Percentiles rank a stretch among this genome's conserved stretches.
Evolutionary conservation across 2,329 filamentous ascomycete genomes (phyloP).

Genomic region (Aspergillus puulaauensis): DNA sequence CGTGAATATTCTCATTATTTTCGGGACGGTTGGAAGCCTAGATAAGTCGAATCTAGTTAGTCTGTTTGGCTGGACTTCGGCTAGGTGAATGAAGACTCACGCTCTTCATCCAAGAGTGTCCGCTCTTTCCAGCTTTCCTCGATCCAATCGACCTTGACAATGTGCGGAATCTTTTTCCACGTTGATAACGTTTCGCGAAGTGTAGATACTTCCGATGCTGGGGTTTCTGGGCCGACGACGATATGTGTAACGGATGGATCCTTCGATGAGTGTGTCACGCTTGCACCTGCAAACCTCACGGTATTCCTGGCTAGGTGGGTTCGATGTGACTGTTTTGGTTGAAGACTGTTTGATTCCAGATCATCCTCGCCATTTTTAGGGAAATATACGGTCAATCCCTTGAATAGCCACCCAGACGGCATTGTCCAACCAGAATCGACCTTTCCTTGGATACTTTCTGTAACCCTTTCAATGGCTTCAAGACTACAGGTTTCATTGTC

Average conservation of each 20-base stretch:
- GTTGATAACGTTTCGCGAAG: slow-evolving; percentile 32
- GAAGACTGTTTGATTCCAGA: not conserved
- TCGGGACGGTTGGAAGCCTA: slow-evolving; percentile 7
- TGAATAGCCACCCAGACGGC: slow-evolving; percentile 51
- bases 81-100: slow-evolving; percentile 24
- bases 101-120: slow-evolving; percentile 78
- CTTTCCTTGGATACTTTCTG: slow-evolving; percentile 54
- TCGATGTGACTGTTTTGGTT: slow-evolving; percentile 18
- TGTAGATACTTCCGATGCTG: slow-evolving; percentile 43
- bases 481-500: slow-evolving; percentile 43
- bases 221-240: slow-evolving; percentile 55
- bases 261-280: slow-evolving; percentile 51
- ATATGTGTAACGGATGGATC: slow-evolving; percentile 69
- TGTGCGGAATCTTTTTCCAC: slow-evolving; percentile 59
- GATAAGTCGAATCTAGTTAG: not conserved
- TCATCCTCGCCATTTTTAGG: slow-evolving; percentile 20
- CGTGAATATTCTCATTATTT: not conserved
- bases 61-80: not conserved
- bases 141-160: slow-evolving; percentile 73
- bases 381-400: slow-evolving; percentile 47
- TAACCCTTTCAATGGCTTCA: slow-evolving; percentile 56
- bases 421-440: slow-evolving; percentile 28
- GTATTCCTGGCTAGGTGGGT: slow-evolving; percentile 55
- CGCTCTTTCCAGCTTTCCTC: slow-evolving; percentile 75
- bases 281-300: slow-evolving; percentile 69